Percentiles rank a stretch among this genome's conserved stretches.
These are phyloP conservation scores for Aspergillus fumigatus DNA, from an alignment of 2,329 filamentous ascomycete genomes.

Conservation along the genomic window DNA sequence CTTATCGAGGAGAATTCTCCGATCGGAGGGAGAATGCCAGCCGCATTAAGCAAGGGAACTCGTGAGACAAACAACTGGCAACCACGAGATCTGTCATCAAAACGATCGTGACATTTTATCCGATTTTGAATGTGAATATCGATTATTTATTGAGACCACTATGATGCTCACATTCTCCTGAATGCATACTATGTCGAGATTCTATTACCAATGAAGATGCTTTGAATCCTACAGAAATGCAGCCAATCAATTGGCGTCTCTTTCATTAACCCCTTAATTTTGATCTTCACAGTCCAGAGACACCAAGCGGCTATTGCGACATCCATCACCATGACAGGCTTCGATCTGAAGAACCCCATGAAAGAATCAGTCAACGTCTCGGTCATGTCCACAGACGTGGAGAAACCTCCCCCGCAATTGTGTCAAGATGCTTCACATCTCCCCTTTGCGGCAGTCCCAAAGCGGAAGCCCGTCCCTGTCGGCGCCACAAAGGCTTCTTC, in stretches of 20 bases:
- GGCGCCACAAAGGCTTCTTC: neutral
- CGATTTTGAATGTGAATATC: neutral
- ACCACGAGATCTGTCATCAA: neutral
- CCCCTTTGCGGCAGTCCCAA: neutral
- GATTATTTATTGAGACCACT: neutral
- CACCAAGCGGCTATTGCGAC: neutral
- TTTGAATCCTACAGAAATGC: neutral
- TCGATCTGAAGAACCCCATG: neutral
- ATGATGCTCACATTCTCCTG: neutral
- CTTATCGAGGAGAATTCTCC: too few relatives aligned
- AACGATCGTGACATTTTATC: neutral
- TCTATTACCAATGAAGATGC: neutral
- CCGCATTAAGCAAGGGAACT: neutral
- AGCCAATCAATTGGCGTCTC: neutral
- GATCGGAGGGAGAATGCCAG: neutral
- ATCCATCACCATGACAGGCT: neutral
- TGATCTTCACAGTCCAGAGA: neutral
- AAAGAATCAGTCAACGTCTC: neutral
- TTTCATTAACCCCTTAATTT: neutral
- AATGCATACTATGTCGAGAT: neutral
- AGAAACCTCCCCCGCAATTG: constrained; percentile 1
- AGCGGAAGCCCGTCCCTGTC: constrained; percentile 1
- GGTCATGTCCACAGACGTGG: neutral
- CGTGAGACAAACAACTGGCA: neutral
- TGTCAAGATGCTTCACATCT: neutral